These are phyloP conservation scores for Allomyces macrogynus DNA, from an alignment of 192 early-diverging fungal genomes.

Conservation along the genomic window DNA sequence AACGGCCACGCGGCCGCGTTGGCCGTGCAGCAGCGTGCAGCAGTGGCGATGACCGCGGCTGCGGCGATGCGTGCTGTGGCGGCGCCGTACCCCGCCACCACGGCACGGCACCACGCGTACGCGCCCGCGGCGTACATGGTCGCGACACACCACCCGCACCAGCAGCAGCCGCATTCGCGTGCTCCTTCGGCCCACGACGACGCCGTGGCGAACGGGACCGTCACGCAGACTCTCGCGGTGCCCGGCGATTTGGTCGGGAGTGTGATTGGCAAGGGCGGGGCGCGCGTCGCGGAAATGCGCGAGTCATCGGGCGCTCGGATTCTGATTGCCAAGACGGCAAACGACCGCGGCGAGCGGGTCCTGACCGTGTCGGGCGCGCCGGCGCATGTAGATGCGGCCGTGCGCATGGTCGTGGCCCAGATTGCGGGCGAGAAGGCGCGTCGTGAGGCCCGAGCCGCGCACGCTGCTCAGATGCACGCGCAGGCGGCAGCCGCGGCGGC, in stretches of 20 bases:
- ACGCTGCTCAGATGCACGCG: too few relatives aligned
- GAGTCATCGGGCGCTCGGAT: conserved; percentile 64
- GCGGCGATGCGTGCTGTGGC: too few relatives aligned
- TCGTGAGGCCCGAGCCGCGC: too few relatives aligned
- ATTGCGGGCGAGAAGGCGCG: conserved; percentile 9
- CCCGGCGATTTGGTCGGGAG: conserved; percentile 91
- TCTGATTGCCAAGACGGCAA: conserved; percentile 65
- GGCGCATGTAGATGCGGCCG: conserved; percentile 72
- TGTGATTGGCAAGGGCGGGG: conserved; percentile 86
- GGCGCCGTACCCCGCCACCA: too few relatives aligned
- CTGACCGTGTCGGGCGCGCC: conserved; percentile 78
- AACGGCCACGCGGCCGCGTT: not conserved
- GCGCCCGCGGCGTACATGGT: conserved; percentile 1
- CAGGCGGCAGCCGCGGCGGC: too few relatives aligned
- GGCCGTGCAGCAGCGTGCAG: not conserved
- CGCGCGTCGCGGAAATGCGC: conserved; percentile 62
- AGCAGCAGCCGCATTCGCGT: not conserved
- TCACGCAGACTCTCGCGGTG: conserved; percentile 70
- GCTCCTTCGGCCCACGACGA: too few relatives aligned
- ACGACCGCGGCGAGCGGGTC: conserved; percentile 60
- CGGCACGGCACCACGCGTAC: not conserved
- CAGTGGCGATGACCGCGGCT: conserved; percentile 2
- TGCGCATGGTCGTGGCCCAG: conserved; percentile 74
- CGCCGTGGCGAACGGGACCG: not conserved
- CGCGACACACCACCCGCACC: too few relatives aligned